Evolutionary conservation across 2,329 filamentous ascomycete genomes (phyloP), one percentile per base, ranked within the genome.

Genomic region (Penicillium sp.): DNA sequence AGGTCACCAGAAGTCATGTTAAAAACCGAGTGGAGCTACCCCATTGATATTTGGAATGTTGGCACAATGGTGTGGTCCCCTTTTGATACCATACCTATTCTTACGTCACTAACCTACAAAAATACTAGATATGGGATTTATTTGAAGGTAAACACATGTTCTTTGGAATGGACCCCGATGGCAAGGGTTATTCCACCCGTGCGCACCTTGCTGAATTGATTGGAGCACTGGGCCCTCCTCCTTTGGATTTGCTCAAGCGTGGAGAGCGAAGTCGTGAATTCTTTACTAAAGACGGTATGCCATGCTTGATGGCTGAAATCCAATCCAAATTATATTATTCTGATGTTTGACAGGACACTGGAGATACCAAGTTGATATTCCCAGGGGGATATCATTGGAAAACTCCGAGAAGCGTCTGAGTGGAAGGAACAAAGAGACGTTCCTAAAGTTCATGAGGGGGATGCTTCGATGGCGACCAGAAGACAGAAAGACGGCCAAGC

Each of bases 31-130:
- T 83, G 79, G 80, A 69, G 65, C 3, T 80, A 77, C 49, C 60
- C 70, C 11, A 66, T 82, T 31, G 80, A 83, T 63, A 78, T 82
- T 50, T 83, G 79, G 80, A 81, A 78, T 56, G 69, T 75, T 4
- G 80, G 77, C 0, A 73, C 72, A 44, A 75, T 82, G 78, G 78
- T 80, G 65, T 67, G 73, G 53, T 50, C 12, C 12, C 22, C 12
- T 16, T 35, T 3, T 40, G 7, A 25, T 35, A 55, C 38, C 10
- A 9, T 17, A 14, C 36, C 11, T 26, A 17, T 12, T 17, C 6
- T 36, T 11, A 46, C 19, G 3, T 28, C n/a, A 17, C 47, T 50
- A 33, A 50, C 12, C 9, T 4, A 41, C 11, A 17, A 17, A 16
- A 58, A 50, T 49, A 46, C 12, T 43, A 79, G 78, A 67, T 78